Conservation (phyloP, 805 yeast species). For the Candida maltosa region DNA sequence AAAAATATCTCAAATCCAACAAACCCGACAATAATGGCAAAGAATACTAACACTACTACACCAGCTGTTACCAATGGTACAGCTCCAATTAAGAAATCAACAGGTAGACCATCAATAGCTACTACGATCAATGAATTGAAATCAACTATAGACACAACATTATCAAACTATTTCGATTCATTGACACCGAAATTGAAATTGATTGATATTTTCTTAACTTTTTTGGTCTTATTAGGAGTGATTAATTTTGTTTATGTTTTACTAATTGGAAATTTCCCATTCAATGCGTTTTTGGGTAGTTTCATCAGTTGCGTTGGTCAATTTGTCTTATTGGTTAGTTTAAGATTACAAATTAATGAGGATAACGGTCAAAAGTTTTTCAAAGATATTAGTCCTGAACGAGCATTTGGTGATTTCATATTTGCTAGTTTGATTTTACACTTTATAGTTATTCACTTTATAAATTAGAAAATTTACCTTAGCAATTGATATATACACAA, state of each 20-base stretch:
- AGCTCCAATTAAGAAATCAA: background rate
- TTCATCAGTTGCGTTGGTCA: constrained; percentile 92
- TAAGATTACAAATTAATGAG: constrained; percentile 64
- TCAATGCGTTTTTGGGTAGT: constrained; percentile 94
- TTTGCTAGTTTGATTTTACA: constrained; percentile 86
- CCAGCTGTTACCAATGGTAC: constrained; percentile 7
- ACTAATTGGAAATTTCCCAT: constrained; percentile 86
- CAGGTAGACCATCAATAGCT: constrained; percentile 7
- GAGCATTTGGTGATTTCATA: constrained; percentile 84
- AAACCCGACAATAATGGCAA: too few species aligned
- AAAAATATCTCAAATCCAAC: background rate
- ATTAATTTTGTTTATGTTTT: constrained; percentile 77
- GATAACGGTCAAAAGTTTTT: constrained; percentile 12
- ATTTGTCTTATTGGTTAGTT: constrained; percentile 80
- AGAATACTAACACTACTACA: constrained; percentile 13
- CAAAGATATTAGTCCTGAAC: constrained; percentile 29
- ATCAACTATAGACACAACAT: constrained; percentile 31
- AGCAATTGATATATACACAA: constrained; percentile 10
- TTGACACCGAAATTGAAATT: constrained; percentile 52
- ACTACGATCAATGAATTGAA: constrained; percentile 20
- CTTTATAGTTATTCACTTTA: constrained; percentile 86
- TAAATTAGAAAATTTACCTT: constrained; percentile 54
- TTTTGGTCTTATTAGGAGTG: constrained; percentile 69
- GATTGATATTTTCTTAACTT: constrained; percentile 74
- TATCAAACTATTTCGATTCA: constrained; percentile 27